These are phyloP conservation scores for Phascolomyces articulosus DNA, from an alignment of 371 early-diverging fungal genomes.

Conservation along the genomic window DNA sequence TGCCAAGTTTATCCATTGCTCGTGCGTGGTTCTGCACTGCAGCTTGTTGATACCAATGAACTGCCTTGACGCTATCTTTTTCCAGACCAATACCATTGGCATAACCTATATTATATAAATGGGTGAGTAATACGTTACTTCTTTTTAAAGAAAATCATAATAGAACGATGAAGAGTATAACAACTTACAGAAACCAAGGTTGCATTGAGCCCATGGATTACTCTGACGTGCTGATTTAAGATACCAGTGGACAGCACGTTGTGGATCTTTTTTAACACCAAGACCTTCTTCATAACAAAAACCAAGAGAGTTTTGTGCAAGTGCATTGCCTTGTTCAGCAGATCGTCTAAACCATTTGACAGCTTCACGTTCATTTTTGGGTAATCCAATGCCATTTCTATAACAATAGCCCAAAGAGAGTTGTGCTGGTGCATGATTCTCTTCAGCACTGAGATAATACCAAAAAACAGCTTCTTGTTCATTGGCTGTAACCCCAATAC, in stretches of 20 bases:
- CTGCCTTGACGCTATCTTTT: constrained; percentile 60
- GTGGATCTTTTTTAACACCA: constrained; percentile 63
- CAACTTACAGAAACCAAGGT: constrained; percentile 70
- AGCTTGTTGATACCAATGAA: constrained; percentile 70
- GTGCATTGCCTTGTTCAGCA: constrained; percentile 72
- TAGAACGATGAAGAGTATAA: background rate
- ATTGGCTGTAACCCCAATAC: constrained; percentile 74
- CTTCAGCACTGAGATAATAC: constrained; percentile 69
- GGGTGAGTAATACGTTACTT: too few species aligned
- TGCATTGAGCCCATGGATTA: constrained; percentile 84
- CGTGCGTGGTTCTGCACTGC: constrained; percentile 69
- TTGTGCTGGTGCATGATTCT: constrained; percentile 69
- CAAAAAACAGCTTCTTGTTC: constrained; percentile 68
- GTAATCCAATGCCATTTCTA: constrained; percentile 73
- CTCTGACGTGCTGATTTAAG: constrained; percentile 70
- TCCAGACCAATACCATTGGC: constrained; percentile 77
- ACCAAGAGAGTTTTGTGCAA: constrained; percentile 86
- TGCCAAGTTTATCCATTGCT: constrained; percentile 82
- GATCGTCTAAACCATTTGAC: constrained; percentile 70
- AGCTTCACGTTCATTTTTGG: constrained; percentile 67
- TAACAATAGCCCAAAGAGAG: constrained; percentile 88
- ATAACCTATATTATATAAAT: constrained; percentile 33
- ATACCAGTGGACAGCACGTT: constrained; percentile 80
- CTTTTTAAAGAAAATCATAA: too few species aligned
- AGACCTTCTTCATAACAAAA: constrained; percentile 79